These are phyloP conservation scores for Neonectria neomacrospora DNA, from an alignment of 2,329 filamentous ascomycete species.

Conservation along the genomic window DNA sequence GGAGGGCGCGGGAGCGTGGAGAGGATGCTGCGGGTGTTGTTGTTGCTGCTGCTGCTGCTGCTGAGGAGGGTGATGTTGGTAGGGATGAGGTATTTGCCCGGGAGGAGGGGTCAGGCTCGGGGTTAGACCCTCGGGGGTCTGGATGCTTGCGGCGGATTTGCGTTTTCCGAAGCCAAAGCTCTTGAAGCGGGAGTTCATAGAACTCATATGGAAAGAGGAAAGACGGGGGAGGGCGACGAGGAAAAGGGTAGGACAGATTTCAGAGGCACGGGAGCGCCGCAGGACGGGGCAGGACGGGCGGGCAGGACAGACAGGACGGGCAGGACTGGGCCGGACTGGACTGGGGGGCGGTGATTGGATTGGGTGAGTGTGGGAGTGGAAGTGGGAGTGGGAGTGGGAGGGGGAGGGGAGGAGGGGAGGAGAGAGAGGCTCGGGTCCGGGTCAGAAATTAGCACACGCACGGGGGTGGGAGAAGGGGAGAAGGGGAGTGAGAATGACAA, in stretches of 20 bases:
- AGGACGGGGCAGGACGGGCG: slow-evolving; percentile 36
- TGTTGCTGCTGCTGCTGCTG: slow-evolving; percentile 55
- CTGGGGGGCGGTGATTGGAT: slow-evolving; percentile 37
- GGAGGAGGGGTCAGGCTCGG: slow-evolving; percentile 50
- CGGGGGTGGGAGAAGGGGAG: slow-evolving; percentile 23
- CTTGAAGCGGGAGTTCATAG: slow-evolving; percentile 83
- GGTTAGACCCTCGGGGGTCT: slow-evolving; percentile 57
- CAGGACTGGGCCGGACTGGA: slow-evolving; percentile 29
- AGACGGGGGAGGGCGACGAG: slow-evolving; percentile 39
- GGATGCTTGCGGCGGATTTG: slow-evolving; percentile 73
- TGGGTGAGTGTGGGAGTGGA: slow-evolving; percentile 35
- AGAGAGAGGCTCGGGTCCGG: slow-evolving; percentile 37
- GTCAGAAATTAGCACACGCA: slow-evolving; percentile 44
- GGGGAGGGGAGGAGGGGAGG: no score
- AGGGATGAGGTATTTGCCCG: slow-evolving; percentile 63
- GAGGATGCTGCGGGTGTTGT: slow-evolving; percentile 35
- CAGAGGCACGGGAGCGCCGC: slow-evolving; percentile 39
- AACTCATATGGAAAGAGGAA: slow-evolving; percentile 69
- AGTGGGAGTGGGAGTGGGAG: slow-evolving; percentile 32
- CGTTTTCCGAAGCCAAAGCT: slow-evolving; percentile 85
- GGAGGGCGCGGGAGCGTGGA: slow-evolving; percentile 45
- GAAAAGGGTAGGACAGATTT: slow-evolving; percentile 45
- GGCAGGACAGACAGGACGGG: slow-evolving; percentile 36
- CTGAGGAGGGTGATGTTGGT: slow-evolving; percentile 49
- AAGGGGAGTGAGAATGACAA: slow-evolving; percentile 17